A percentile compares a stretch with the other conserved stretches of the same genome.
These are phyloP conservation scores for Cercospora sojina DNA, from an alignment of 2,329 filamentous ascomycete species.

Conservation along the genomic window DNA sequence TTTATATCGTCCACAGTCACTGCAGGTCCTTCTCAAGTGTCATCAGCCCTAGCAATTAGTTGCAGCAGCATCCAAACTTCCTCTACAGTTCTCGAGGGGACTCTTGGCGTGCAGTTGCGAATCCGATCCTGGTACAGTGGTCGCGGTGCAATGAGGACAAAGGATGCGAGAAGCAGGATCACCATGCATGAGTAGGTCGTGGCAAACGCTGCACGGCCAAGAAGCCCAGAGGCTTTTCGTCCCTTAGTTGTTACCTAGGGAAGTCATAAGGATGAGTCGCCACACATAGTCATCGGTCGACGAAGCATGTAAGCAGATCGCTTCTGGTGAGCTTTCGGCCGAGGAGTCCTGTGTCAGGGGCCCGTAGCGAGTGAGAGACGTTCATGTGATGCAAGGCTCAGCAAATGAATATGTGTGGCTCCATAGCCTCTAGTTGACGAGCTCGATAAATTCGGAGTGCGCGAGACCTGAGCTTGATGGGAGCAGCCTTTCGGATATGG, in stretches of 20 bases:
- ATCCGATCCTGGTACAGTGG: not conserved
- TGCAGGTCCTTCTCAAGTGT: not conserved
- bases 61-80: not conserved
- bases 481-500: not conserved
- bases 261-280: not conserved
- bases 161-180: not conserved
- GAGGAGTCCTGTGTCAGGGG: not conserved
- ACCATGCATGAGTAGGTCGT: not conserved
- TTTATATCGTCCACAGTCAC: not conserved
- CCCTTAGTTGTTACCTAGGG: not conserved
- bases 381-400: not conserved
- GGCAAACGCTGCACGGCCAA: slow-evolving; percentile 1
- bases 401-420: not conserved
- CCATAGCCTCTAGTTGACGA: not conserved
- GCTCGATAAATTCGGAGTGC: not conserved
- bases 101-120: not conserved
- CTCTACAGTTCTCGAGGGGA: not conserved
- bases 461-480: not conserved
- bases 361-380: not conserved
- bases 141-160: not conserved
- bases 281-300: not conserved
- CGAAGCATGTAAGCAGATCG: not conserved
- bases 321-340: not conserved
- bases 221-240: not conserved
- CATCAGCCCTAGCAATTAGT: not conserved